A percentile compares a stretch with the other conserved stretches of the same genome.
Conservation (phyloP, 768 basidiomycete genomes). For the Mycena floridula region DNA sequence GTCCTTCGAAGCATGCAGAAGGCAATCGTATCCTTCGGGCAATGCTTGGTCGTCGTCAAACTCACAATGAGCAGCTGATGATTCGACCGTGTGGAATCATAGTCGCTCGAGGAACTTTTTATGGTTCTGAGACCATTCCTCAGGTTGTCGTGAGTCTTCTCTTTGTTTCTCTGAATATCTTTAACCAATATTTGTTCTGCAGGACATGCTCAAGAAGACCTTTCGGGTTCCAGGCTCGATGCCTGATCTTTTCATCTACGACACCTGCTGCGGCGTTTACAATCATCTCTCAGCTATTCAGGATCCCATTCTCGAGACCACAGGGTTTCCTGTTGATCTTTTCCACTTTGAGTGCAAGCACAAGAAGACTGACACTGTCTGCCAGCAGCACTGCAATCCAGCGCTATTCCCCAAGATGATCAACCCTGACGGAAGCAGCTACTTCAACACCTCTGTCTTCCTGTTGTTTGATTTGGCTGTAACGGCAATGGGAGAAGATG, state of each 20-base stretch:
- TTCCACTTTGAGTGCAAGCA: slow-evolving; percentile 6
- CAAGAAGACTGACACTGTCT: slow-evolving; percentile 2
- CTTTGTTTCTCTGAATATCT: no score
- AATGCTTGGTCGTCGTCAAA: slow-evolving; percentile 10
- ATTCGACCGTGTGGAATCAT: slow-evolving; percentile 19
- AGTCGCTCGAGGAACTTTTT: slow-evolving; percentile 12
- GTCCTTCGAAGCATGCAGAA: neutral
- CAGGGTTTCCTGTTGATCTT: slow-evolving; percentile 4
- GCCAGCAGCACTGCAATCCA: slow-evolving; percentile 2
- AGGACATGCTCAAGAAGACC: neutral
- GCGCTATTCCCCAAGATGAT: slow-evolving; percentile 34
- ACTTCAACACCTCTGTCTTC: slow-evolving; percentile 27
- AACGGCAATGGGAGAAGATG: neutral
- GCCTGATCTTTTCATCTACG: slow-evolving; percentile 12
- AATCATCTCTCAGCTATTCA: neutral
- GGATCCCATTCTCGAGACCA: neutral
- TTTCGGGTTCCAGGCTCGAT: slow-evolving; percentile 5
- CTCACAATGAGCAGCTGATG: slow-evolving; percentile 18
- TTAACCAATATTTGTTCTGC: neutral
- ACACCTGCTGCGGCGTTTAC: slow-evolving; percentile 14
- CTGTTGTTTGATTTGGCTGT: no score
- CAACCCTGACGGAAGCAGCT: neutral
- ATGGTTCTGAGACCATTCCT: slow-evolving; percentile 12
- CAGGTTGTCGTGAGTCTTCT: slow-evolving; percentile 13
- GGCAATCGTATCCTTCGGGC: slow-evolving; percentile 8